Percentiles rank a stretch among this genome's conserved stretches.
phyloP scores from a whole-genome alignment of 2,329 filamentous ascomycete genomes.

The Paecilomyces sp. region DNA sequence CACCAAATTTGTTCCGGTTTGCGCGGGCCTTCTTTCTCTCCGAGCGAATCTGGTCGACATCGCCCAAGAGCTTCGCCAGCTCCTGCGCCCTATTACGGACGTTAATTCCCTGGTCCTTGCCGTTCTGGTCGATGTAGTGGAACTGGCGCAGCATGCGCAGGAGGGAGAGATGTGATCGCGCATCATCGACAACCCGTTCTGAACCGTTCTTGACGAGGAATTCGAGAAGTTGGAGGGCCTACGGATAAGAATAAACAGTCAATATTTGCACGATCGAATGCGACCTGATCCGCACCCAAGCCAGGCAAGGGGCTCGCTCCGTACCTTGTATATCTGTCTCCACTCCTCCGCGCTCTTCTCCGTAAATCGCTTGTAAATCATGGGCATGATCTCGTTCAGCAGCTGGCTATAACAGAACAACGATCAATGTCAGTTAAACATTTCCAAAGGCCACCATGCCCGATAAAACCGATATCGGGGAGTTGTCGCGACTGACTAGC shows the following conservation, averaged over 20 bases:
- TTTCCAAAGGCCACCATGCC: constrained; percentile 3
- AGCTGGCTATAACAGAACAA: constrained; percentile 59
- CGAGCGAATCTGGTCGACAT: constrained; percentile 50
- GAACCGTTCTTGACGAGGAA: constrained; percentile 98
- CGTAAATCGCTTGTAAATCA: constrained; percentile 99
- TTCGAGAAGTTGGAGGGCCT: constrained; percentile 84
- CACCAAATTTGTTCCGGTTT: constrained; percentile 91
- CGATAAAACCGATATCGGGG: constrained; percentile 1
- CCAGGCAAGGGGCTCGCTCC: neutral
- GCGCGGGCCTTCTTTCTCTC: constrained; percentile 80
- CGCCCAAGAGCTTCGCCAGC: constrained; percentile 82
- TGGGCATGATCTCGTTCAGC: constrained; percentile 98
- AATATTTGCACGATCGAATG: neutral
- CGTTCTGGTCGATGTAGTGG: constrained; percentile 91
- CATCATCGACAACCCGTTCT: constrained; percentile 94
- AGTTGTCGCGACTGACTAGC: constrained; percentile 63
- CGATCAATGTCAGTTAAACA: constrained; percentile 9
- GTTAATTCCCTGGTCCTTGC: constrained; percentile 97
- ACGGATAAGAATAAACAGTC: neutral
- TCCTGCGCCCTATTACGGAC: constrained; percentile 96
- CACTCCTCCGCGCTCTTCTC: constrained; percentile 98
- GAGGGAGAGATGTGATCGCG: constrained; percentile 85
- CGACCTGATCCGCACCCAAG: neutral
- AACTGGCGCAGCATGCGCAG: constrained; percentile 98
- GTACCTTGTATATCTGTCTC: constrained; percentile 96